Evolutionary conservation across 495 filamentous ascomycete genomes (phyloP), one percentile per base, ranked within the genome.

Genomic region (Choiromyces venosus): DNA sequence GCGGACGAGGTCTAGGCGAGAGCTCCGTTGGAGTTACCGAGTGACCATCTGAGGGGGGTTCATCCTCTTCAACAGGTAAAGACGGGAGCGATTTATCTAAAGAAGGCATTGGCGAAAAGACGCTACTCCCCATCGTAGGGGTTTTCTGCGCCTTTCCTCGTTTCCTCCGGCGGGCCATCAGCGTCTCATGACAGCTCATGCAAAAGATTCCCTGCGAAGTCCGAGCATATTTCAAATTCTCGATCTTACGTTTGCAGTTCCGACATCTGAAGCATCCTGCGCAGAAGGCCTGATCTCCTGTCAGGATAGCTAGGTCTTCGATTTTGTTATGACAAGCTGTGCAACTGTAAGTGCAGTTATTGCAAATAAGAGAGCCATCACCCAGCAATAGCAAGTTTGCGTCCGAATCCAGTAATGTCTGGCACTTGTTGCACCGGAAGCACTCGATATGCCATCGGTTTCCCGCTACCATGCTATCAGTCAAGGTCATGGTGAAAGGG

Each of bases 401-500:
- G 82, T 99, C 96, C 46, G 95, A 97, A 84, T 99, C 96, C 83
- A 99, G 91, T 37, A 98, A 88, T 42, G 94, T 96, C 73, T 88
- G 89, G 87, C 95, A 99, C 69, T 92, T 96, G 82, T 97, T 97
- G 86, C 96, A 99, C 79, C 94, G 91, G 83, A 99, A 99, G 86
- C 96, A 99, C 83, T 98, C 92, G 80, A 99, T 93, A 86, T 99
- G 95, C 95, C 95, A 99, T 87, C 95, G 89, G 82, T 97, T 97
- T 72, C 95, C 94, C 82, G 95, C 95, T 97, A 36, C 35, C 70
- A 73, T 70, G 42, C 38, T 25, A 67, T 77, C 69, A 80, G 74
- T 69, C 19, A 65, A 71, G 36, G 42, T 64, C 72, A 65, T 69
- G 65, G 73, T 42, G 39, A 36, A 72, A 65, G 37, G 37, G 14